Conservation (phyloP, 495 filamentous ascomycete genomes). For the Trichoderma erinaceum region DNA sequence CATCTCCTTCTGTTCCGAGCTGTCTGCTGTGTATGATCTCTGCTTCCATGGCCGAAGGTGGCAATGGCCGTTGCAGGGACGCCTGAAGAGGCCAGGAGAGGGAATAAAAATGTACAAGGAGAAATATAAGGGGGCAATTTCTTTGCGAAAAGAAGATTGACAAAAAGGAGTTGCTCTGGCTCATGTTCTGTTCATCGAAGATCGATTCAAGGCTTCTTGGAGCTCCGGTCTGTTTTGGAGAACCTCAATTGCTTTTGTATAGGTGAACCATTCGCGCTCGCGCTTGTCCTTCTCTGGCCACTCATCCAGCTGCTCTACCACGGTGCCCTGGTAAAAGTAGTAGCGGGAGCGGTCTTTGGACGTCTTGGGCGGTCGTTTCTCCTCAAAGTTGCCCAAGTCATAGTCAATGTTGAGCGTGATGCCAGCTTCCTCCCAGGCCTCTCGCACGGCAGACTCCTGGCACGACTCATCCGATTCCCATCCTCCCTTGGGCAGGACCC, state of each 20-base stretch:
- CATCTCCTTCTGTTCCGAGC: slow-evolving; percentile 15
- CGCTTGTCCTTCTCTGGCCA: slow-evolving; percentile 97
- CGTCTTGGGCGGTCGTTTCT: slow-evolving; percentile 59
- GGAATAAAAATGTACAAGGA: not conserved
- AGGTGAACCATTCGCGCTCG: slow-evolving; percentile 81
- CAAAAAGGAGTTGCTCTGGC: not conserved
- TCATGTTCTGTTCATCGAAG: slow-evolving; percentile 51
- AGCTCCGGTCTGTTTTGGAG: slow-evolving; percentile 79
- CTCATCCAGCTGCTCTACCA: slow-evolving; percentile 70
- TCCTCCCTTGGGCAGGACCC: slow-evolving; percentile 96
- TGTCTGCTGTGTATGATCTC: slow-evolving; percentile 15
- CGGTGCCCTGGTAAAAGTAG: slow-evolving; percentile 81
- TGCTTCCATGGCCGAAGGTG: not conserved
- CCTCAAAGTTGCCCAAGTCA: slow-evolving; percentile 79
- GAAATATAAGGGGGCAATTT: slow-evolving; percentile 13
- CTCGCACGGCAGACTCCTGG: slow-evolving; percentile 54
- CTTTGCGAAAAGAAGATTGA: not conserved
- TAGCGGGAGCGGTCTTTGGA: slow-evolving; percentile 67
- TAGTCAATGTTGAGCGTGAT: slow-evolving; percentile 73
- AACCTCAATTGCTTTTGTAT: slow-evolving; percentile 67
- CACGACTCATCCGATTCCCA: slow-evolving; percentile 90
- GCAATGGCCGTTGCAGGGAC: not conserved
- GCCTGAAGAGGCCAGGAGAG: not conserved
- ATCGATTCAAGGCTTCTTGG: slow-evolving; percentile 75
- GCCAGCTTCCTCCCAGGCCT: slow-evolving; percentile 98